Conservation (phyloP, 768 basidiomycete species). For the Termitomyces sp. region DNA sequence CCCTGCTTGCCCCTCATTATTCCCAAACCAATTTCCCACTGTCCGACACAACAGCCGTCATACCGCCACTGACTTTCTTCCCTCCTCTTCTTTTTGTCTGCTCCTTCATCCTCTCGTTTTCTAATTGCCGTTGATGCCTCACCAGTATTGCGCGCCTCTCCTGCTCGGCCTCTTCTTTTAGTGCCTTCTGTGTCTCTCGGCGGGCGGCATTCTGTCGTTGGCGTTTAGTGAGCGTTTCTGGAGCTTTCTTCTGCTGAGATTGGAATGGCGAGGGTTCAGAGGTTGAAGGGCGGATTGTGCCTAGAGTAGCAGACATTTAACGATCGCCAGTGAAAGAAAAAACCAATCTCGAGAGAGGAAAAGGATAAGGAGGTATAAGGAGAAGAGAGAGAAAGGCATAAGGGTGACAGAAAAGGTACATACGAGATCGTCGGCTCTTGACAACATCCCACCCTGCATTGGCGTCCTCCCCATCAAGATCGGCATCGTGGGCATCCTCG, state of each 20-base stretch:
- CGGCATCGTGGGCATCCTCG: conserved; percentile 50
- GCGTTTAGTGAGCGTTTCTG: conserved; percentile 54
- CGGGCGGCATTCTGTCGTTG: conserved; percentile 67
- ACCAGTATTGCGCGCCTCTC: conserved; percentile 46
- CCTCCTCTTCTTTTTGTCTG: conserved; percentile 24
- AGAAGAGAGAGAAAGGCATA: neutral
- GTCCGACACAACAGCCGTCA: conserved; percentile 54
- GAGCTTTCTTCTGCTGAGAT: conserved; percentile 20
- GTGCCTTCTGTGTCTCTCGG: conserved; percentile 44
- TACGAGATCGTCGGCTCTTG: conserved; percentile 37
- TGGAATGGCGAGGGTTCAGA: conserved; percentile 2
- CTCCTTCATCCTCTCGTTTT: conserved; percentile 46
- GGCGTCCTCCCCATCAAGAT: conserved; percentile 51
- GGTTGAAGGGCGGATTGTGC: conserved; percentile 9
- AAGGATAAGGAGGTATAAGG: neutral
- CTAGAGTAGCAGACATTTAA: conserved; percentile 2
- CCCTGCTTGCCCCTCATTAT: neutral
- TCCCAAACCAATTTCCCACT: conserved; percentile 48
- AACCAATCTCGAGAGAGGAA: neutral
- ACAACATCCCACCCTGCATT: conserved; percentile 83
- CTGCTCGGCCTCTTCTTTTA: conserved; percentile 48
- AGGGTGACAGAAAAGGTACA: neutral
- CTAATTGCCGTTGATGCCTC: conserved; percentile 56
- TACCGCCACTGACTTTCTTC: conserved; percentile 46
- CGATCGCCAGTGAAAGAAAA: neutral